These are phyloP conservation scores for Malassezia caprae DNA, from an alignment of 1,284 basidiomycete genomes.

Conservation along the genomic window DNA sequence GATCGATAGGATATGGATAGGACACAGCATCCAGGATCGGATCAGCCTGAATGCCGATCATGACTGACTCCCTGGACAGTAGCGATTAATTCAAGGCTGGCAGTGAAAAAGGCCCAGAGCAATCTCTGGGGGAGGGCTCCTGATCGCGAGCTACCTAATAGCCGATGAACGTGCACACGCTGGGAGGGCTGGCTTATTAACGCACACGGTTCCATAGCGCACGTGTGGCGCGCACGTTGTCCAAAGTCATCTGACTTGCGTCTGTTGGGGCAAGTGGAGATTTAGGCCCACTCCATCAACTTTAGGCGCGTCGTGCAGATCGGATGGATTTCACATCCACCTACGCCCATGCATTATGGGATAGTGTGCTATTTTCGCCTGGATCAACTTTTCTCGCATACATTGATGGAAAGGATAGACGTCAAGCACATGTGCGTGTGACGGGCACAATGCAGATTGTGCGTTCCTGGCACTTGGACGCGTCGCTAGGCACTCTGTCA, in stretches of 20 bases:
- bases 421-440: constrained; percentile 25
- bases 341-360: constrained; percentile 27
- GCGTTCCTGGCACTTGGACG: constrained; percentile 30
- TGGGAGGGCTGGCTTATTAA: background rate
- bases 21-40: constrained; percentile 14
- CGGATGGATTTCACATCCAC: constrained; percentile 39
- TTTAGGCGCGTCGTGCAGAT: background rate
- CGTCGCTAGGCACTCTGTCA: constrained; percentile 21
- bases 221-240: background rate
- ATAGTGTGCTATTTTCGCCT: constrained; percentile 35
- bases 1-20: constrained; percentile 19
- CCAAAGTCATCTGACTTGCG: background rate
- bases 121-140: background rate
- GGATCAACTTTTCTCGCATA: constrained; percentile 40
- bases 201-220: background rate
- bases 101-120: background rate
- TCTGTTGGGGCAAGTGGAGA: background rate
- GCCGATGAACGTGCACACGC: background rate
- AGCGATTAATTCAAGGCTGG: background rate
- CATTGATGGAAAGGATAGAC: constrained; percentile 17
- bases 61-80: background rate
- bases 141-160: background rate
- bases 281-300: background rate
- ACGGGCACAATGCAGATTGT: constrained; percentile 36
- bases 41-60: background rate